Evolutionary conservation across 441 rosid species (phyloP).

Genomic region (Euphorbia schlechtendalii): DNA sequence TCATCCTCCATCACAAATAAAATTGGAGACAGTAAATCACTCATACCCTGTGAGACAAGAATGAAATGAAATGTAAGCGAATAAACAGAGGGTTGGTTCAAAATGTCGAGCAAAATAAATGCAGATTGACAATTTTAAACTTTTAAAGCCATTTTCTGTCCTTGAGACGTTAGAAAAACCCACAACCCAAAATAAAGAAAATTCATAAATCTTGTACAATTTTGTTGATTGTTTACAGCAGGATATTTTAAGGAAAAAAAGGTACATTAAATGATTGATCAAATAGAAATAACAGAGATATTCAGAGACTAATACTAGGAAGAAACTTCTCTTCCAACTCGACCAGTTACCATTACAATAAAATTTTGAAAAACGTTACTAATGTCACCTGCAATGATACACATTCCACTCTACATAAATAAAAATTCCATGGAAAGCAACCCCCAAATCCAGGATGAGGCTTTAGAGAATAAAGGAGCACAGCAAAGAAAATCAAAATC

Average conservation of each 20-base stretch:
- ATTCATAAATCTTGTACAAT: not conserved
- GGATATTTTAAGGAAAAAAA: not conserved
- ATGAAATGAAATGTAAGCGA: constrained; percentile 4
- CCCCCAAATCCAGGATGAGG: constrained; percentile 2
- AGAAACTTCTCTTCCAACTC: not conserved
- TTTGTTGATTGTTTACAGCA: not conserved
- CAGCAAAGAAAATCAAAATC: not conserved
- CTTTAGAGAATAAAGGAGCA: constrained; percentile 8
- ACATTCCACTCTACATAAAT: not conserved
- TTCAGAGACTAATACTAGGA: not conserved
- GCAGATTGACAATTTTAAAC: not conserved
- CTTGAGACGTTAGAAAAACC: not conserved
- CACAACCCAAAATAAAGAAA: constrained; percentile 3
- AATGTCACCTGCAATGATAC: not conserved
- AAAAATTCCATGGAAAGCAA: not conserved
- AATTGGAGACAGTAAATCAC: constrained; percentile 87
- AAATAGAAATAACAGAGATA: not conserved
- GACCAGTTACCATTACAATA: not conserved
- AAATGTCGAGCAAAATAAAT: not conserved
- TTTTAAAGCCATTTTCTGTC: not conserved
- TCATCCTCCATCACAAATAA: constrained; percentile 86
- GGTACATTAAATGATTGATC: not conserved
- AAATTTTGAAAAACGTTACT: not conserved
- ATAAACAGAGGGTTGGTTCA: not conserved
- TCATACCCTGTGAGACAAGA: constrained; percentile 73